Percentiles rank a stretch among this genome's conserved stretches.
Evolutionary conservation across 176 grass and related monocot genomes (phyloP).

Genomic region (Zoysia japonica): DNA sequence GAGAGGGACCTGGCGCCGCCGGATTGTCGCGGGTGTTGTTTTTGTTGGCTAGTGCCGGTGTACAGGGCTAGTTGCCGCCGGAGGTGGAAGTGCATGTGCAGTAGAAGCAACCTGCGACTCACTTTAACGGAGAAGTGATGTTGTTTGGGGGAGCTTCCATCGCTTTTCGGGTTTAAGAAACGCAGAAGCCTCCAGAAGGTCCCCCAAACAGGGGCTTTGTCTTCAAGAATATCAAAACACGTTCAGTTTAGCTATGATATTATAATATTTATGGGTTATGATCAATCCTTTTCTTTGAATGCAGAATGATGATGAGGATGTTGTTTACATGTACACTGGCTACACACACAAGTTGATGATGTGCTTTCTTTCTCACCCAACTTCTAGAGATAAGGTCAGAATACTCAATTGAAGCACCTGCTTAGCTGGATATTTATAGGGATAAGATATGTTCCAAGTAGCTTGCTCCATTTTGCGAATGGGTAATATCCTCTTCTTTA

Average conservation of each 20-base stretch:
- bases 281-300: conserved; percentile 41
- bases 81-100: too few relatives aligned
- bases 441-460: neutral
- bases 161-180: too few relatives aligned
- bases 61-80: too few relatives aligned
- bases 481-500: conserved; percentile 33
- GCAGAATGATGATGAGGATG: conserved; percentile 97
- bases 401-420: conserved; percentile 22
- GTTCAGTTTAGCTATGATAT: neutral
- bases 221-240: conserved; percentile 19
- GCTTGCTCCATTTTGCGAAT: conserved; percentile 7
- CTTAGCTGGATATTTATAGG: conserved; percentile 11
- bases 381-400: conserved; percentile 84
- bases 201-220: neutral
- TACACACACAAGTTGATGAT: conserved; percentile 97
- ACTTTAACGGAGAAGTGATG: too few relatives aligned
- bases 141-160: too few relatives aligned
- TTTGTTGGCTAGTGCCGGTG: too few relatives aligned
- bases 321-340: conserved; percentile 87
- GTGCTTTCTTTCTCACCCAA: conserved; percentile 90
- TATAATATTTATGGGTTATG: conserved; percentile 13
- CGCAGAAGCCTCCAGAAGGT: too few relatives aligned
- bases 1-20: too few relatives aligned
- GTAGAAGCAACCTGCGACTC: too few relatives aligned
- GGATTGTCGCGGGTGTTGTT: too few relatives aligned